Conservation (phyloP, 2,329 filamentous ascomycete genomes). For the Allantophomopsis cytisporea region DNA sequence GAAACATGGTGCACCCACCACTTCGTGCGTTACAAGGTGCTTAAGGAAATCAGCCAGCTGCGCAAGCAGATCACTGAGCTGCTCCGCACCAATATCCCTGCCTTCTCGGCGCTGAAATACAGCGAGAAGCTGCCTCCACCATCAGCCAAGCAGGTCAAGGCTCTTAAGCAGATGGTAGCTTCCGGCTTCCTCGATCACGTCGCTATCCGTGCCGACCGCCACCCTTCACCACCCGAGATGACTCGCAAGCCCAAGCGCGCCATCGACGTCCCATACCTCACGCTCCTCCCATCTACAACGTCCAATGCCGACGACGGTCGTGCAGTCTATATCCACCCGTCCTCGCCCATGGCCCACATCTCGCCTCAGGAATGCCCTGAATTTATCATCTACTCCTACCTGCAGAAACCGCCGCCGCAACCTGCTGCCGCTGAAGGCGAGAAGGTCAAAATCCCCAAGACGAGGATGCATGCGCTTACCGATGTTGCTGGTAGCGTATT, state of each 20-base stretch:
- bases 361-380: constrained; percentile 64
- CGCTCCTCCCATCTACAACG: constrained; percentile 57
- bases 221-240: constrained; percentile 56
- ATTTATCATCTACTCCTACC: constrained; percentile 76
- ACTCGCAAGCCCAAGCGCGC: constrained; percentile 64
- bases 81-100: constrained; percentile 59
- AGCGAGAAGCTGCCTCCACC: constrained; percentile 43
- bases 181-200: constrained; percentile 91
- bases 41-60: constrained; percentile 76
- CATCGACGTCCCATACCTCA: constrained; percentile 84
- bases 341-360: constrained; percentile 63
- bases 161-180: constrained; percentile 82
- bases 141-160: constrained; percentile 55
- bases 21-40: constrained; percentile 77
- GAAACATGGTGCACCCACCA: constrained; percentile 68
- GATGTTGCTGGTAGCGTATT: constrained; percentile 66
- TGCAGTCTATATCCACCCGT: constrained; percentile 78
- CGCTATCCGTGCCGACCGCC: constrained; percentile 80
- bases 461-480: constrained; percentile 79
- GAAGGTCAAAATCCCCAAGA: constrained; percentile 45
- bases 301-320: constrained; percentile 34
- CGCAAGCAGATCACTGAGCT: constrained; percentile 73
- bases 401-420: constrained; percentile 52
- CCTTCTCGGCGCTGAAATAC: constrained; percentile 41
- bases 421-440: constrained; percentile 23